Conservation (phyloP, 371 early-diverging fungal species). For the Mortierella sp. region DNA sequence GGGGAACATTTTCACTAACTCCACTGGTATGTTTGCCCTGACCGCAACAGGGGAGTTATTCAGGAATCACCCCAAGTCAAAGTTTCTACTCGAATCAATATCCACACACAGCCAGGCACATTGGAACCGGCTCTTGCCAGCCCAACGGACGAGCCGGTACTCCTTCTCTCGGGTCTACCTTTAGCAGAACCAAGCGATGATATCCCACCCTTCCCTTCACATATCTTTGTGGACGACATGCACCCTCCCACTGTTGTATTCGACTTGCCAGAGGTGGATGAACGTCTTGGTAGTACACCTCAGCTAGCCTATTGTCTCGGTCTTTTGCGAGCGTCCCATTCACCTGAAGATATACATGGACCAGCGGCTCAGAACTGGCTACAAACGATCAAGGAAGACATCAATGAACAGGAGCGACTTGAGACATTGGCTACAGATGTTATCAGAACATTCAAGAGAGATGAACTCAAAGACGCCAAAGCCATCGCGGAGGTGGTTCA, state of each 20-base stretch:
- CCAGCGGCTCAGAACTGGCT: background rate
- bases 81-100: no score
- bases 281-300: background rate
- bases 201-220: no score
- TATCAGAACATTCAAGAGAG: constrained; percentile 1
- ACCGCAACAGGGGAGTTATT: no score
- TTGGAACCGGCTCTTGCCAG: no score
- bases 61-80: no score
- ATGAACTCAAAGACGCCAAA: background rate
- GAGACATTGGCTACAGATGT: background rate
- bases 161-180: no score
- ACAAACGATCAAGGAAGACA: background rate
- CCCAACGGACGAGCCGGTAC: no score
- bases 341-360: background rate
- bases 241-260: background rate
- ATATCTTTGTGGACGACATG: background rate
- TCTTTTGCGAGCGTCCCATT: background rate
- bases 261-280: background rate
- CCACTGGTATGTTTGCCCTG: no score
- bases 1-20: no score
- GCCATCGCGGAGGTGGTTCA: constrained; percentile 4
- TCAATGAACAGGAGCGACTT: background rate
- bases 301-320: constrained; percentile 5
- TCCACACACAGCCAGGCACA: no score
- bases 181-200: no score